Evolutionary conservation across 768 basidiomycete genomes (phyloP).

Genomic region (Imleria badia): DNA sequence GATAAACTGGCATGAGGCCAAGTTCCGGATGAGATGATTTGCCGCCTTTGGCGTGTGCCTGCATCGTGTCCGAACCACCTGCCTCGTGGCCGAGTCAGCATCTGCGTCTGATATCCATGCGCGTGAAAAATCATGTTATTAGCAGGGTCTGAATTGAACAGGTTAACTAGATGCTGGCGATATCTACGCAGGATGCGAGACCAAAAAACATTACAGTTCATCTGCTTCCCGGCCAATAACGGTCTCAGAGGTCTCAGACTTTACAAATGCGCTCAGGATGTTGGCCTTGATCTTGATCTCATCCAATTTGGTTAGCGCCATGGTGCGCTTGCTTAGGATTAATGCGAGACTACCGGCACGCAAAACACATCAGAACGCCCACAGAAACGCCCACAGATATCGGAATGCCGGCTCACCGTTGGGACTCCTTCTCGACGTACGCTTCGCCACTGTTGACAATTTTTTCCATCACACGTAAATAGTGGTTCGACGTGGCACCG

Average conservation of each 20-base stretch:
- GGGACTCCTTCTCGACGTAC: slow-evolving; percentile 84
- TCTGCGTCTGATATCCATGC: background rate
- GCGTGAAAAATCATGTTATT: slow-evolving; percentile 14
- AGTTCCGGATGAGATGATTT: slow-evolving; percentile 18
- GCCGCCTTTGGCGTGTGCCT: slow-evolving; percentile 16
- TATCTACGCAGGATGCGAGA: slow-evolving; percentile 10
- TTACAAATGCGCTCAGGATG: slow-evolving; percentile 66
- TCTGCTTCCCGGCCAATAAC: slow-evolving; percentile 32
- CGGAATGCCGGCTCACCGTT: slow-evolving; percentile 53
- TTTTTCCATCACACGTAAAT: slow-evolving; percentile 90
- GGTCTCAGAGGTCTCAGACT: slow-evolving; percentile 39
- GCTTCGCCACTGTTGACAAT: slow-evolving; percentile 63
- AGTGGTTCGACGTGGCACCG: slow-evolving; percentile 65
- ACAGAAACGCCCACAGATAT: background rate
- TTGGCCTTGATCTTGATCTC: slow-evolving; percentile 93
- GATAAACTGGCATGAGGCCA: slow-evolving; percentile 24
- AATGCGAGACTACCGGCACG: slow-evolving; percentile 54
- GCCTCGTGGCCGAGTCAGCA: slow-evolving; percentile 27
- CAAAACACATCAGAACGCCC: slow-evolving; percentile 3
- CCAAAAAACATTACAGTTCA: slow-evolving; percentile 42
- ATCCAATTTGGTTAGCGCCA: slow-evolving; percentile 80
- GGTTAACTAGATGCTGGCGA: slow-evolving; percentile 16
- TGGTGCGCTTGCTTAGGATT: slow-evolving; percentile 76
- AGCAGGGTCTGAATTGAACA: slow-evolving; percentile 8
- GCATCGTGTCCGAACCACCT: slow-evolving; percentile 20